These are phyloP conservation scores for Trichoderma erinaceum DNA, from an alignment of 495 filamentous ascomycete species.

Conservation along the genomic window DNA sequence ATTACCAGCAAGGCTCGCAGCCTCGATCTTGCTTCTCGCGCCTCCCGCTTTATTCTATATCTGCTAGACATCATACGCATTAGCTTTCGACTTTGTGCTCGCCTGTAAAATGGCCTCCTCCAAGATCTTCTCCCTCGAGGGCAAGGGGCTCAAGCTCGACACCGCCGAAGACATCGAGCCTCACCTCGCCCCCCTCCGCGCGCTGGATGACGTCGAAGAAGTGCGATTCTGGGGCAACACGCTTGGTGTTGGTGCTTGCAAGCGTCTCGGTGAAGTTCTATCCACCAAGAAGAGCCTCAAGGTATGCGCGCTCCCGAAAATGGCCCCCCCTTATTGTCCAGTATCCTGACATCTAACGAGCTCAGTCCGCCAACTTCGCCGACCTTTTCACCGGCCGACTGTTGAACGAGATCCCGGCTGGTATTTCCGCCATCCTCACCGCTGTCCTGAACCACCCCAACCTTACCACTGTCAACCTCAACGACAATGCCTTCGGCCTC, in stretches of 20 bases:
- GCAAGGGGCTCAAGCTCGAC: constrained; percentile 85
- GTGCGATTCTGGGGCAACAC: constrained; percentile 85
- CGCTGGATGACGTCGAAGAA: constrained; percentile 70
- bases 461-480: constrained; percentile 87
- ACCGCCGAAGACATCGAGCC: constrained; percentile 76
- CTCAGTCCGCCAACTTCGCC: constrained; percentile 76
- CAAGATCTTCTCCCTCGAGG: constrained; percentile 77
- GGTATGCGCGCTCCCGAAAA: constrained; percentile 35
- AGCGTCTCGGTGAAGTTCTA: constrained; percentile 72
- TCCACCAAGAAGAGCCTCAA: constrained; percentile 71
- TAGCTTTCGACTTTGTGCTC: background rate
- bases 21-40: background rate
- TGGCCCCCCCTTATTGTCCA: constrained; percentile 9
- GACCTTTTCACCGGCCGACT: constrained; percentile 97
- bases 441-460: constrained; percentile 75
- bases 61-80: background rate
- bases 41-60: background rate
- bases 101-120: constrained; percentile 37
- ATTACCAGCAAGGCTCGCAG: constrained; percentile 2
- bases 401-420: constrained; percentile 86
- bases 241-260: constrained; percentile 78
- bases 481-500: constrained; percentile 95
- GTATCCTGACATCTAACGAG: constrained; percentile 20
- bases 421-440: constrained; percentile 75
- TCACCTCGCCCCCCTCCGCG: constrained; percentile 69